Evolutionary conservation across 129 eudicot species (phyloP).

Genomic region (Saussurea involucrata): DNA sequence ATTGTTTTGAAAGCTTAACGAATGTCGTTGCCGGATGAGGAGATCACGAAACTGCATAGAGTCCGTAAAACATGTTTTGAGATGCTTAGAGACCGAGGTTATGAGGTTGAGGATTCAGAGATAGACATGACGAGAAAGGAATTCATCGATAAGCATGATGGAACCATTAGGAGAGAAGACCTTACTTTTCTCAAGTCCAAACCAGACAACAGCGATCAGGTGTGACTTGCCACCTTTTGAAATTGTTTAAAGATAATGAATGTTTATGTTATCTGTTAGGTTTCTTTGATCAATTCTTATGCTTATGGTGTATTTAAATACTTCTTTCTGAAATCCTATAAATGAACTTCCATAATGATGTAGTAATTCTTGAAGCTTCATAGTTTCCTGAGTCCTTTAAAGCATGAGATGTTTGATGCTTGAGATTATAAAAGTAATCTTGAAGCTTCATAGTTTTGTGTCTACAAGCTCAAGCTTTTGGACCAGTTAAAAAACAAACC

Average conservation of each 20-base stretch:
- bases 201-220: slow-evolving; percentile 34
- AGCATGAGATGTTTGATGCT: background rate
- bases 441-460: background rate
- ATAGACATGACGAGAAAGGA: slow-evolving; percentile 54
- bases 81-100: slow-evolving; percentile 74
- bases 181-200: slow-evolving; percentile 48
- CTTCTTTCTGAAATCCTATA: background rate
- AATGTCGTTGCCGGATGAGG: slow-evolving; percentile 29
- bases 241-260: background rate
- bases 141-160: slow-evolving; percentile 55
- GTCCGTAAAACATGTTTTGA: slow-evolving; percentile 61
- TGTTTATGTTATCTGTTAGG: background rate
- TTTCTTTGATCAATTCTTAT: background rate
- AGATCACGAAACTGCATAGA: slow-evolving; percentile 36
- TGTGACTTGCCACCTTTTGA: background rate
- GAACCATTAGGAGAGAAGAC: slow-evolving; percentile 64
- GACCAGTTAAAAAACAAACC: background rate
- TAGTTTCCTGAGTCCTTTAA: background rate
- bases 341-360: background rate
- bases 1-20: background rate
- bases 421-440: background rate
- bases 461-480: background rate
- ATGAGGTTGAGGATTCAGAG: slow-evolving; percentile 59
- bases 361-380: too few relatives aligned
- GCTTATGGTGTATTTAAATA: background rate